phyloP scores from a whole-genome alignment of 352 stramenopile species.

The Pythium rishiriense region DNA sequence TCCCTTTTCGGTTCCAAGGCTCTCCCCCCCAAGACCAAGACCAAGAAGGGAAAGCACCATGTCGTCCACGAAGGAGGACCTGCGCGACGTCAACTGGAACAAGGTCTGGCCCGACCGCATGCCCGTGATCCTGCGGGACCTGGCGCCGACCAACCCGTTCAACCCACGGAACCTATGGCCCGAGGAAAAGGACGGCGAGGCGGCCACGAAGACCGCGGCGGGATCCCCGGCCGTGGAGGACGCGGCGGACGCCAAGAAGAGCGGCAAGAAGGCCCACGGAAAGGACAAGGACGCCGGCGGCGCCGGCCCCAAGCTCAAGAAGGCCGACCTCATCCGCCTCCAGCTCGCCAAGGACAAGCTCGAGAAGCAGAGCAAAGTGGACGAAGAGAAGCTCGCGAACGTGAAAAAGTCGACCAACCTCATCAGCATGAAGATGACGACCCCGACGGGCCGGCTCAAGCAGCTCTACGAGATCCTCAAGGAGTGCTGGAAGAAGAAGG shows the following conservation, averaged over 20 bases:
- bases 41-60: conserved; percentile 32
- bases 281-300: conserved; percentile 43
- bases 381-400: conserved; percentile 88
- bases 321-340: conserved; percentile 85
- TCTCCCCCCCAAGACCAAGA: neutral
- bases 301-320: conserved; percentile 65
- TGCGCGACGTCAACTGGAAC: conserved; percentile 89
- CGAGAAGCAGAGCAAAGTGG: conserved; percentile 85
- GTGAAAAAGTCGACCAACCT: conserved; percentile 84
- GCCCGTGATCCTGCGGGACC: conserved; percentile 83
- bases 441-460: conserved; percentile 75
- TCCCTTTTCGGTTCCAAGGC: neutral
- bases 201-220: conserved; percentile 19
- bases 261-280: conserved; percentile 35
- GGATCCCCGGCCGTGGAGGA: conserved; percentile 13
- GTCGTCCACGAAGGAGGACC: conserved; percentile 71
- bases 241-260: conserved; percentile 17
- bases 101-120: conserved; percentile 89
- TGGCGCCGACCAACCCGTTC: conserved; percentile 85
- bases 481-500: conserved; percentile 83
- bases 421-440: conserved; percentile 87
- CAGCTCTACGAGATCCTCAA: conserved; percentile 86
- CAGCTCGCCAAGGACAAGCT: conserved; percentile 87
- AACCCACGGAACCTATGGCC: conserved; percentile 87
- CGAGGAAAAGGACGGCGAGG: conserved; percentile 64